Evolutionary conservation across 78 protist genomes (phyloP), one percentile per base, ranked within the genome.

Genomic region (Monocercomonoides exilis): DNA sequence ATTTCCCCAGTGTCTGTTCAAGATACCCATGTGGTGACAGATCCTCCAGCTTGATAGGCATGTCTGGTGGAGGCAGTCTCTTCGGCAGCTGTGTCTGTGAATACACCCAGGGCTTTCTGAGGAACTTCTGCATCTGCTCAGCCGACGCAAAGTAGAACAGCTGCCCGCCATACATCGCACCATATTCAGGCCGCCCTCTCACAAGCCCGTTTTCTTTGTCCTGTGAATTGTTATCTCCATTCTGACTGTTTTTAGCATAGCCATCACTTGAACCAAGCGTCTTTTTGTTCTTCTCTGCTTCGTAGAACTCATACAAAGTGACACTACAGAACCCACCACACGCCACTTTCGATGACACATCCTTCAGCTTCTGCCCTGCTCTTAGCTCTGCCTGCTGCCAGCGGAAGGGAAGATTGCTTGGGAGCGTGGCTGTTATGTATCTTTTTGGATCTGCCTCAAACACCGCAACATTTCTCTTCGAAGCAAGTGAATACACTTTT

Each of bases 21-120:
- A 79, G 82, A 41, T 38, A 79, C 43, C 82, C 82, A 21, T 79
- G 82, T 32, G 4, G 43, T 41, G 82, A 79, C 42, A 79, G 82
- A 21, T 79, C 82, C 6, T 29, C 4, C 82, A 79, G 82, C 5
- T 6, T 21, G 82, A 79, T 79, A 29, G 82, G 82, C 6, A 4
- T 21, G 6, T 6, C 82, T 5, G 82, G 42, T 21, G 82, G 82
- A 21, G 82, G 82, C 4, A 79, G 43, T 41, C 36, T 79, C 5
- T 21, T 6, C 43, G 82, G 82, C 42, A 79, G 6, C 4, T 29
- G 82, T 4, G 36, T 32, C 45, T 79, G 6, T 6, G 5, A 33
- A 41, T 33, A 79, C 82, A 5, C 5, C 82, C 82, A 79, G 42
- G 82, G 82, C 5, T 6, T 4, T 41, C 5, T 21, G 45, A 79